Conservation (phyloP, 1,139 yeast genomes). For the Lodderomyces pseudojiufengensis region DNA sequence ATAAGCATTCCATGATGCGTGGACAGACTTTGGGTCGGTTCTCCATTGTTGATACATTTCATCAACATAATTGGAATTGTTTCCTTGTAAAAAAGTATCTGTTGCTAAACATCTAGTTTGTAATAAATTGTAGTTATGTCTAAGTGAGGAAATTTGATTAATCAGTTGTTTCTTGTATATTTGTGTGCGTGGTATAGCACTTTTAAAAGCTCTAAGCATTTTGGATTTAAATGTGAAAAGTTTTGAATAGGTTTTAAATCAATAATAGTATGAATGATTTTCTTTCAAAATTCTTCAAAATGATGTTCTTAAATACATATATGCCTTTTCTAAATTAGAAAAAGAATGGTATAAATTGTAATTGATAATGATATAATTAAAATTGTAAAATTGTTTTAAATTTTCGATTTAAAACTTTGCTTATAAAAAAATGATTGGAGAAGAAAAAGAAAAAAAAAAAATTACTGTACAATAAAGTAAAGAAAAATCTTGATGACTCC, state of each 20-base stretch:
- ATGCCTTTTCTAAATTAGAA: neutral
- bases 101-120: constrained; percentile 13
- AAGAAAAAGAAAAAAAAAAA: constrained; percentile 1
- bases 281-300: too few species aligned
- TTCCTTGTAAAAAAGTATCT: constrained; percentile 63
- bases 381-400: too few species aligned
- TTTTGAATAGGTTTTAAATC: too few species aligned
- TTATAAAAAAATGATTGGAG: neutral
- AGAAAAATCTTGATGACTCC: too few species aligned
- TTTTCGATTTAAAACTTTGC: too few species aligned
- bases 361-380: too few species aligned
- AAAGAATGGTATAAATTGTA: too few species aligned
- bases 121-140: neutral
- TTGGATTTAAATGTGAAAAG: too few species aligned
- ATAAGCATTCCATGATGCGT: constrained; percentile 94
- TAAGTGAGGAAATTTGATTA: constrained; percentile 3
- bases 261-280: too few species aligned
- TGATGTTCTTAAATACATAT: too few species aligned
- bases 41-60: constrained; percentile 98
- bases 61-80: constrained; percentile 89
- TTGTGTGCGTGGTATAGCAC: constrained; percentile 36
- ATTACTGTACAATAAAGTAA: too few species aligned
- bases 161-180: constrained; percentile 18
- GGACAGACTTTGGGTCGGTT: constrained; percentile 85
- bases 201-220: constrained; percentile 47